Evolutionary conservation across 148 eudicot genomes (phyloP), one percentile per base, ranked within the genome.

Genomic region (Tetragonia tetragonoides): DNA sequence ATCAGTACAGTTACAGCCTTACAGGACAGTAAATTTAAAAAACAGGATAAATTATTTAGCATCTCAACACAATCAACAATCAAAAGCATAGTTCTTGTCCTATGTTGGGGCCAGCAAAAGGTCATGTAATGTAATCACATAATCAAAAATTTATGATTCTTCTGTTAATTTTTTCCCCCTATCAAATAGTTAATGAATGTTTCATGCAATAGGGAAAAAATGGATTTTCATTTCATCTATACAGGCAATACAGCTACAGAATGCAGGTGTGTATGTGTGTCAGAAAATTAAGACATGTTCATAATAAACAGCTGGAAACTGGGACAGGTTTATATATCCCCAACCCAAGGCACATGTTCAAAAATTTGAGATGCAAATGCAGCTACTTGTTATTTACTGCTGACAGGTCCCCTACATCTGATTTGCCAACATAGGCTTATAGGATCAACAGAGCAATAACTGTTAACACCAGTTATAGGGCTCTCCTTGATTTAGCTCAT

Each of bases 301-400:
- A 80, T n/a, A 76, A 47, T 47, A 49, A 49, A 81, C 83, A 81
- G 83, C 83, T 76, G 83, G 80, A 75, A 76, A 68, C 5, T 60
- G 79, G 75, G 79, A 70, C 83, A 81, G 79, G 73, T 72, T 49
- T 49, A 49, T 49, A 28, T 70, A 76, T 81, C 51, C 68, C 76
- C 75, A 81, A 72, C 80, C 75, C 77, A 76, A 81, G 83, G 80
- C 76, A 81, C 83, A 81, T 81, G 77, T 71, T 53, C 57, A 40
- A 61, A 80, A 54, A 68, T 10, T 46, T 7, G 11, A 46, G 11
- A n/a, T 71, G 63, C n/a, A 41, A 79, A 75, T 75, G 69, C 70
- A 80, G 82, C 78, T 46, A 49, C 79, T 61, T 81, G 72, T 65
- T 42, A 76, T 76, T 76, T 54, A 76, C 79, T 81, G 6, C 62